Conservation (phyloP, 805 yeast species). For the Candida nonsorbophila region DNA sequence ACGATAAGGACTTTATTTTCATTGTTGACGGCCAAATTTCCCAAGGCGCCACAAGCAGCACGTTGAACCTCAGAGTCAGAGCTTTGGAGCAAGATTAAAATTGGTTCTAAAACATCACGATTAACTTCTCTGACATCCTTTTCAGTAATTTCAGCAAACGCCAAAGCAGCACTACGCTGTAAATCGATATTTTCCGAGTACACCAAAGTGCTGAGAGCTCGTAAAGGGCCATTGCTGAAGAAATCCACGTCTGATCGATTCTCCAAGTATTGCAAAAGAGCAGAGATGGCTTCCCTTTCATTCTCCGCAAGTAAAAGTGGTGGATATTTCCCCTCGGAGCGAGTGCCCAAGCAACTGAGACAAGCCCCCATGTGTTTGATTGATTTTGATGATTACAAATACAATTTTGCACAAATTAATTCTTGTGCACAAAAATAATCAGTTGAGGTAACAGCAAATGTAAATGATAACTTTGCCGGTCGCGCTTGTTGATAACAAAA, state of each 20-base stretch:
- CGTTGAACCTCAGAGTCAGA: conserved; percentile 93
- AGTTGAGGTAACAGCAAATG: background rate
- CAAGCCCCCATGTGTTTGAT: conserved; percentile 39
- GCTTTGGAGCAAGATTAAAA: conserved; percentile 77
- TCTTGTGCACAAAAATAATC: too few species aligned
- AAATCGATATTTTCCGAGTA: conserved; percentile 92
- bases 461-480: conserved; percentile 1
- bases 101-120: conserved; percentile 90
- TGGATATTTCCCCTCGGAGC: conserved; percentile 59
- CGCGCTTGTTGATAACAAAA: background rate
- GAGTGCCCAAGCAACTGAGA: conserved; percentile 34
- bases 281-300: conserved; percentile 94
- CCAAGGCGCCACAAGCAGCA: conserved; percentile 98
- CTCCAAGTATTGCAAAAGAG: conserved; percentile 82
- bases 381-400: too few species aligned
- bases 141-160: conserved; percentile 97
- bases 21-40: conserved; percentile 95
- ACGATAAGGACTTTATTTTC: conserved; percentile 91
- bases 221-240: conserved; percentile 77
- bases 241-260: conserved; percentile 85
- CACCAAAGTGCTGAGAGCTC: conserved; percentile 87
- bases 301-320: conserved; percentile 83
- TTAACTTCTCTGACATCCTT: conserved; percentile 89
- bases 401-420: too few species aligned
- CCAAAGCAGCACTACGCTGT: conserved; percentile 95